These are phyloP conservation scores for Tulasnella sp. DNA, from an alignment of 768 basidiomycete genomes.

Conservation along the genomic window DNA sequence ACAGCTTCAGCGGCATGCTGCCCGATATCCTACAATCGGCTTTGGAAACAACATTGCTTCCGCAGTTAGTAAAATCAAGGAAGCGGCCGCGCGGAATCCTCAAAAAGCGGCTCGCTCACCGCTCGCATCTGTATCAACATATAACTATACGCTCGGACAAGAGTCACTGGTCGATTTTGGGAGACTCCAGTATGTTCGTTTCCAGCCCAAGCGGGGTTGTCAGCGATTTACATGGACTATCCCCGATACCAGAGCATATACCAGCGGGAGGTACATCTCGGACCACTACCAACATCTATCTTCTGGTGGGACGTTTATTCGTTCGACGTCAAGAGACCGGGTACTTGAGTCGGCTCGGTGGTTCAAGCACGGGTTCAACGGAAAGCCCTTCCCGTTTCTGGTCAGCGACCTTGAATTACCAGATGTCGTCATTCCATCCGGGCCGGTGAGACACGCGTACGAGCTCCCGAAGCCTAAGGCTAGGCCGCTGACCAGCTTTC, in stretches of 20 bases:
- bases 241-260: neutral
- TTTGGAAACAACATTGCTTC: neutral
- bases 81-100: neutral
- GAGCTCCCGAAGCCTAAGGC: neutral
- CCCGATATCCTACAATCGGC: conserved; percentile 9
- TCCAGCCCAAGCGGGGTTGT: neutral
- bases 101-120: neutral
- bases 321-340: conserved; percentile 6
- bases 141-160: neutral
- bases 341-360: conserved; percentile 23
- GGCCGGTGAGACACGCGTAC: neutral
- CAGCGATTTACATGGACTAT: neutral
- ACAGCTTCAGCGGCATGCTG: conserved; percentile 26
- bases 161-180: conserved; percentile 22
- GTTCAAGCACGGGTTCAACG: conserved; percentile 27
- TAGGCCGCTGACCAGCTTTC: neutral
- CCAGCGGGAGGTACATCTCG: neutral
- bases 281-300: conserved; percentile 2
- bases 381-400: neutral
- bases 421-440: conserved; percentile 5
- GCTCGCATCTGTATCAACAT: neutral
- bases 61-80: neutral
- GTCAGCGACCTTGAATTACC: neutral
- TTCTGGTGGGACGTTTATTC: conserved; percentile 16
- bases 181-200: conserved; percentile 9